Conservation (phyloP, 1,284 basidiomycete species). For the Cryptococcus sp. region DNA sequence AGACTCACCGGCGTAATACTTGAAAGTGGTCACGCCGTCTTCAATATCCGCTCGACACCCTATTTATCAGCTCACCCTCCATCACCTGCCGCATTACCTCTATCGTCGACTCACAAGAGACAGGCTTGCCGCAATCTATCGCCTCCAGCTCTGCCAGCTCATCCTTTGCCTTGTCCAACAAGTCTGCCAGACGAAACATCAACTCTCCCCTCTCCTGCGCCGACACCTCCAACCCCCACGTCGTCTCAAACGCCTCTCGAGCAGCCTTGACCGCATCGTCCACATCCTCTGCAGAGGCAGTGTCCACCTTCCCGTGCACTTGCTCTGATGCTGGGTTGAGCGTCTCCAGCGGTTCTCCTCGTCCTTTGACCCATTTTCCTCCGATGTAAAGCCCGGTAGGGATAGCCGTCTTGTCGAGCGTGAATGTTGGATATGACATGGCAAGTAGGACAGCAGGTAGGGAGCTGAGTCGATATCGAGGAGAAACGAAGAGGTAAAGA, state of each 20-base stretch:
- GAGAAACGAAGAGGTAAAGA: too few species aligned
- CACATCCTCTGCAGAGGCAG: conserved; percentile 57
- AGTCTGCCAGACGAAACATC: conserved; percentile 79
- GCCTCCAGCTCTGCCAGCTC: conserved; percentile 67
- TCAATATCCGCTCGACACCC: conserved; percentile 12
- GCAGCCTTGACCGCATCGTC: conserved; percentile 77
- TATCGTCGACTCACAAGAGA: not conserved
- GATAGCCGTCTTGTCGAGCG: not conserved
- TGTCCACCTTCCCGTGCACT: not conserved
- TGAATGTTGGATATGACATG: too few species aligned
- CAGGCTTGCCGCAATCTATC: conserved; percentile 14
- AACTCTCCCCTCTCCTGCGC: conserved; percentile 69
- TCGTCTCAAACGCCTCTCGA: conserved; percentile 70
- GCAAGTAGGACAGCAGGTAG: too few species aligned
- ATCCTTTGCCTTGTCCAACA: conserved; percentile 73
- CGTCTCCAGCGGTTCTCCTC: not conserved
- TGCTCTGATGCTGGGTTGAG: conserved; percentile 1
- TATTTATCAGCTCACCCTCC: not conserved
- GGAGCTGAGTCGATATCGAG: too few species aligned
- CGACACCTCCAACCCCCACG: conserved; percentile 83
- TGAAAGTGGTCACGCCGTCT: not conserved
- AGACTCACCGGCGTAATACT: too few species aligned
- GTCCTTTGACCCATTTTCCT: conserved; percentile 1
- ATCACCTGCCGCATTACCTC: too few species aligned
- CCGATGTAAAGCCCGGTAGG: not conserved